A percentile compares a stretch with the other conserved stretches of the same genome.
Evolutionary conservation across 768 basidiomycete species (phyloP).

Genomic region (Lepiota brunneoincarnata): DNA sequence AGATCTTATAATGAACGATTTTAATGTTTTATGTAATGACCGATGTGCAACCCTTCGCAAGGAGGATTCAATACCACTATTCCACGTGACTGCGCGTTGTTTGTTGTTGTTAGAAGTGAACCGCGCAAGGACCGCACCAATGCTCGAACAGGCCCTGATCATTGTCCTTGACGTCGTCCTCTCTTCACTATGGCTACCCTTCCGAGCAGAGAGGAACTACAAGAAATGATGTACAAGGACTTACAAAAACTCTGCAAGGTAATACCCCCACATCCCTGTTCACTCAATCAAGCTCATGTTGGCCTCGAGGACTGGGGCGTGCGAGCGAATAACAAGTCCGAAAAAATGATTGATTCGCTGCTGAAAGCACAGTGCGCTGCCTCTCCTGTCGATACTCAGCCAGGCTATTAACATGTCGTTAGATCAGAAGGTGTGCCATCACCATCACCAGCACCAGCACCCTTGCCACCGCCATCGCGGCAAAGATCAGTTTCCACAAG

Average conservation of each 20-base stretch:
- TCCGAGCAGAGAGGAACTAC: conserved; percentile 39
- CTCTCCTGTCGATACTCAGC: neutral
- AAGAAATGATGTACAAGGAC: conserved; percentile 45
- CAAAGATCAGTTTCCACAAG: conserved; percentile 34
- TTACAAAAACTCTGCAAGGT: conserved; percentile 74
- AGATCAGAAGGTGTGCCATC: conserved; percentile 22
- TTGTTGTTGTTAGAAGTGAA: conserved; percentile 49
- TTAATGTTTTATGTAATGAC: too few species aligned
- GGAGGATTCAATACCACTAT: too few species aligned
- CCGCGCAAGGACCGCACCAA: conserved; percentile 30
- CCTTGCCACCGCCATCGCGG: conserved; percentile 27
- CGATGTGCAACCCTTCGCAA: too few species aligned
- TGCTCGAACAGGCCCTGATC: conserved; percentile 4
- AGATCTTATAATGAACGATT: too few species aligned
- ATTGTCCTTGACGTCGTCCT: conserved; percentile 15
- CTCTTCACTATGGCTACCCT: conserved; percentile 35
- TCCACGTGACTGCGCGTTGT: conserved; percentile 49
- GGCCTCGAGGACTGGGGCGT: conserved; percentile 67
- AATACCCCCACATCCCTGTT: conserved; percentile 4
- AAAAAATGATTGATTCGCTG: conserved; percentile 73
- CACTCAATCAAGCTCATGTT: conserved; percentile 14
- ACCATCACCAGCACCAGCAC: conserved; percentile 17
- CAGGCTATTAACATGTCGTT: conserved; percentile 13
- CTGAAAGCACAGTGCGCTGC: conserved; percentile 50
- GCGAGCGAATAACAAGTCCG: conserved; percentile 80